Evolutionary conservation across 106 monocot genomes (phyloP).

Genomic region (Dendrobium chrysotoxum): DNA sequence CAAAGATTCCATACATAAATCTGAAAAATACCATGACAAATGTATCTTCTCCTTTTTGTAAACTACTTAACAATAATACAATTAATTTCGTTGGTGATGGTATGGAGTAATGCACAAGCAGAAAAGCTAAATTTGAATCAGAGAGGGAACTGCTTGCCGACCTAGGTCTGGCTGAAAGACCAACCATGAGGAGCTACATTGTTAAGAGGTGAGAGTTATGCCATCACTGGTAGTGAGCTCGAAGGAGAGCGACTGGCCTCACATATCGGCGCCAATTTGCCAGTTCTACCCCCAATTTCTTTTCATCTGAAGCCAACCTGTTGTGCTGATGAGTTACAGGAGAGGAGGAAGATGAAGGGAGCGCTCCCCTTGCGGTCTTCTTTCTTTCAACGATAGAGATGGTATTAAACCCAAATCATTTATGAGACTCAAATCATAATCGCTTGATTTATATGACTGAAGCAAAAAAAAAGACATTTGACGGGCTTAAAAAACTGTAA

Average conservation of each 20-base stretch:
- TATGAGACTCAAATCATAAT: too few species aligned
- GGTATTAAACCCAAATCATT: too few species aligned
- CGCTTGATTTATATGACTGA: too few species aligned
- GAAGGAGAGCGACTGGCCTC: slow-evolving; percentile 76
- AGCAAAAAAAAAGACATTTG: too few species aligned
- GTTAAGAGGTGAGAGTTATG: slow-evolving; percentile 53
- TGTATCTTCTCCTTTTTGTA: not conserved
- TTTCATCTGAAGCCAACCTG: slow-evolving; percentile 88
- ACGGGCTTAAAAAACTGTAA: too few species aligned
- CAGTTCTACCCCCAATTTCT: slow-evolving; percentile 92
- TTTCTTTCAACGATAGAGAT: too few species aligned
- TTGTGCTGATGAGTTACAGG: too few species aligned
- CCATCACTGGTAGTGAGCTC: slow-evolving; percentile 81
- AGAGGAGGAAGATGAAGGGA: too few species aligned
- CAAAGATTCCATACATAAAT: not conserved
- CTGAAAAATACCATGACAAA: not conserved
- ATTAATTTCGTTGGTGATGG: not conserved
- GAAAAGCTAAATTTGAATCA: slow-evolving; percentile 6
- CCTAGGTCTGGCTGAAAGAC: slow-evolving; percentile 61
- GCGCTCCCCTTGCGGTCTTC: too few species aligned
- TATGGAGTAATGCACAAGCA: not conserved
- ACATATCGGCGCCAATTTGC: slow-evolving; percentile 78
- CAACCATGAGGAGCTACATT: slow-evolving; percentile 75
- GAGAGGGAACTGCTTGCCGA: slow-evolving; percentile 79
- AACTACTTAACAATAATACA: not conserved